phyloP scores from a whole-genome alignment of 148 eudicot genomes.

The Talinum fruticosum region DNA sequence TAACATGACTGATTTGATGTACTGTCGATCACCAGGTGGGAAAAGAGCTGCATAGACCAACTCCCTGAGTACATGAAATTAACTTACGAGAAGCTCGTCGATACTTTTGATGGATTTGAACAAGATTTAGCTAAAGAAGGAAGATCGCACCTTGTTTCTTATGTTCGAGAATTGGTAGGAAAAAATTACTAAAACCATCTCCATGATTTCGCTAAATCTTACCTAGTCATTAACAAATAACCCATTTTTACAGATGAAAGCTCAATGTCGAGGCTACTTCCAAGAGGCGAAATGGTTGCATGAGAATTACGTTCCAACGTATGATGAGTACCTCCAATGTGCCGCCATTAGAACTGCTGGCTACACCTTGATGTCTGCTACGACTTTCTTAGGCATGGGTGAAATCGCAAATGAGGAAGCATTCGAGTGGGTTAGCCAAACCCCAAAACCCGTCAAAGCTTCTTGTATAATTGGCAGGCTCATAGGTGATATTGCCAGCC shows the following conservation, averaged over 20 bases:
- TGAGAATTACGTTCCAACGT: slow-evolving; percentile 24
- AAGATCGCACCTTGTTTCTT: slow-evolving; percentile 28
- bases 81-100: slow-evolving; percentile 30
- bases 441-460: slow-evolving; percentile 24
- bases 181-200: neutral
- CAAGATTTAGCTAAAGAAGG: slow-evolving; percentile 32
- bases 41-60: slow-evolving; percentile 21
- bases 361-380: slow-evolving; percentile 18
- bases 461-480: slow-evolving; percentile 25
- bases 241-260: slow-evolving; percentile 21
- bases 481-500: slow-evolving; percentile 27
- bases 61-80: slow-evolving; percentile 48
- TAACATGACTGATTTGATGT: too few relatives aligned
- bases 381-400: slow-evolving; percentile 38
- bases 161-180: slow-evolving; percentile 34
- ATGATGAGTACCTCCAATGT: slow-evolving; percentile 18
- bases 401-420: slow-evolving; percentile 19
- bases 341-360: slow-evolving; percentile 20
- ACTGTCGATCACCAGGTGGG: slow-evolving; percentile 32
- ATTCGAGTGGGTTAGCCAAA: slow-evolving; percentile 26
- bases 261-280: slow-evolving; percentile 20
- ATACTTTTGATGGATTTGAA: slow-evolving; percentile 27
- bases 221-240: too few relatives aligned
- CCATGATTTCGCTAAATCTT: neutral
- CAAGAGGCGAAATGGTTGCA: too few relatives aligned